Base-by-base conservation (phyloP, 257 asterid species). In the Solanum chmielewskii region DNA sequence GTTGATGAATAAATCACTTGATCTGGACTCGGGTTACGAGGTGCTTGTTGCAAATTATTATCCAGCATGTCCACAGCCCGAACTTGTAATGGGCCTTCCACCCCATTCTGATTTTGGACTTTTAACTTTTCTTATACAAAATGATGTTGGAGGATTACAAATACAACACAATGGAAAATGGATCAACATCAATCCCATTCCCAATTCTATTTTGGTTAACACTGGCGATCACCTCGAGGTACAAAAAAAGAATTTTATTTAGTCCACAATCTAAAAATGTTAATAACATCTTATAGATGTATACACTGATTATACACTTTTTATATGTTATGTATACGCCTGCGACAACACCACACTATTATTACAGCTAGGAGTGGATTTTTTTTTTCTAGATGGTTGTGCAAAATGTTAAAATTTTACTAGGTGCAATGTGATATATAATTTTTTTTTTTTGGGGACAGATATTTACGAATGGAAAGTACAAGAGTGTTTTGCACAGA, bases 31-130 rank as follows among this genome's bases (percentile, higher is more conserved):
- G 0, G 66, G 89, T 35, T 39, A 81, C 6, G 97, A 92, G 73
- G 80, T 94, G 2, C 91, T 94, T 6, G 13, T 73, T 1, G 98
- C 95, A 21, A 95, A 96, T 88, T 90, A 88, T 11, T 95, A 96
- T 87, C 99, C 98, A 0, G 91, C 88, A 11, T 94, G 98, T 76
- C 98, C 98, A 7, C 91, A 93, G 39, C 98, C 98, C 11, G 92
- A 94, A 5, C 88, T 85, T 20, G 96, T 95, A 29, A 66, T 96
- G 80, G 99, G 99, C 29, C n/a, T 96, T 86, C 90, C 93, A 11
- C 93, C 98, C 0, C 98, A 96, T 87, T 94, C 98, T 1, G 98
- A 96, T 60, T 98, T 94, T 76, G 98, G 98, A 12, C 98, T 96
- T 47, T 87, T 96, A 60, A 94, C 98, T 25, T 90, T 96, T 75